Evolutionary conservation across 169 alveolate species (phyloP).

Genomic region (Theileria equi): DNA sequence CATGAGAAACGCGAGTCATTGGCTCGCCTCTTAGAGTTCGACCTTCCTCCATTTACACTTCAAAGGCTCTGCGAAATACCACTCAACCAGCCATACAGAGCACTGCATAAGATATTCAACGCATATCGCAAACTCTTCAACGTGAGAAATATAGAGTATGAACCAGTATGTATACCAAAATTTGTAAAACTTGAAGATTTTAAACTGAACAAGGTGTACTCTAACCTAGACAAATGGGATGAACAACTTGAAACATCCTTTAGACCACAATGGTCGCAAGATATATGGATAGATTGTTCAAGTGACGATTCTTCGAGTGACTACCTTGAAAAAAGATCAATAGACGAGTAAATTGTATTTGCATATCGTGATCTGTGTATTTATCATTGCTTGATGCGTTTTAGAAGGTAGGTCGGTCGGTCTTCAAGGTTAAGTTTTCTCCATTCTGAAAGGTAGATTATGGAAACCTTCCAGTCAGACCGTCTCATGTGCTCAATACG

Average conservation of each 20-base stretch:
- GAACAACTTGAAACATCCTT: background rate
- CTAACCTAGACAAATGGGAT: slow-evolving; percentile 3
- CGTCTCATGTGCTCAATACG: slow-evolving; percentile 34
- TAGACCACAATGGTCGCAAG: slow-evolving; percentile 27
- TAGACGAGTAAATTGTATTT: too few relatives aligned
- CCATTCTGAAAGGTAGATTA: slow-evolving; percentile 27
- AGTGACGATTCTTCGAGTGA: background rate
- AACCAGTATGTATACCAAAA: slow-evolving; percentile 6
- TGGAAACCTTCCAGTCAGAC: slow-evolving; percentile 25
- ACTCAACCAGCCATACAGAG: slow-evolving; percentile 47
- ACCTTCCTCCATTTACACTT: slow-evolving; percentile 41
- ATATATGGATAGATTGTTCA: slow-evolving; percentile 9
- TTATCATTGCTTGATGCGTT: too few relatives aligned
- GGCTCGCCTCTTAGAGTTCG: slow-evolving; percentile 1
- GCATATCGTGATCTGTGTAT: too few relatives aligned
- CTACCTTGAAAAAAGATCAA: too few relatives aligned
- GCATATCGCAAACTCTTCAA: slow-evolving; percentile 43
- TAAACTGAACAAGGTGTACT: background rate
- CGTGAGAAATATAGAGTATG: slow-evolving; percentile 19
- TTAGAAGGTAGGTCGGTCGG: too few relatives aligned
- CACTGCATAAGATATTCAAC: slow-evolving; percentile 32
- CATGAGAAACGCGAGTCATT: slow-evolving; percentile 13
- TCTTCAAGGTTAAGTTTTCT: background rate
- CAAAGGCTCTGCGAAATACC: slow-evolving; percentile 58
- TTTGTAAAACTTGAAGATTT: slow-evolving; percentile 1